Evolutionary conservation across 345 rosid species (phyloP), one percentile per base, ranked within the genome.

Genomic region (Citrus medica): DNA sequence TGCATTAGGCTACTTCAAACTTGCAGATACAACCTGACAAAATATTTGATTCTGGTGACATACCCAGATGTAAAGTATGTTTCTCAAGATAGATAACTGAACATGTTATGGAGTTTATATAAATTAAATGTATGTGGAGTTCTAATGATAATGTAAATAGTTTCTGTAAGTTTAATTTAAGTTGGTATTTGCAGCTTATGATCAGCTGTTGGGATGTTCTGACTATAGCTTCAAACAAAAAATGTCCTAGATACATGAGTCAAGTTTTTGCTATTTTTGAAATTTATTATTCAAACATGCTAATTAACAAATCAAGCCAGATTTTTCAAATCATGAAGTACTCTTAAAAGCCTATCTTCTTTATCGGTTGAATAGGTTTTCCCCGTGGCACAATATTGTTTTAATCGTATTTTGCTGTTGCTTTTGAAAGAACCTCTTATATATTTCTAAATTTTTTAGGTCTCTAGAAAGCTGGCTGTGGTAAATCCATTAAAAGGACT

Each of bases 1-100:
- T 33, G 77, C 28, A 48, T 4, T 77, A 38, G 30, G 65, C 72
- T 69, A n/a, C 32, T 61, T 68, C 30, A 77, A 38, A 67, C 58
- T 25, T 37, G 71, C 64, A 22, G 22, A 13, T 76, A 48, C 28
- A 10, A 19, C 64, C 35, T 35, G 32, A 17, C 7, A n/a, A 70
- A 62, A 53, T 33, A 7, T 35, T 65, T 67, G 14, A 25, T 65
- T 42, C n/a, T 59, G 72, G 37, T 75, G 53, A 61, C 68, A 16
- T 76, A 9, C 38, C 42, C 24, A 63, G 59, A 78, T 35, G 13
- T 10, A 75, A 46, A 28, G 22, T 70, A 24, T 40, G 51, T 56
- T 62, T 3, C 24, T 71, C 30, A 48, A 17, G 7, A 30, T n/a
- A 51, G 32, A 73, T 25, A 61, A 74, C 4, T 60, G 51, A 46